Evolutionary conservation across 768 basidiomycete species (phyloP), one percentile per base, ranked within the genome.

Genomic region (Macrocybe gigantea): DNA sequence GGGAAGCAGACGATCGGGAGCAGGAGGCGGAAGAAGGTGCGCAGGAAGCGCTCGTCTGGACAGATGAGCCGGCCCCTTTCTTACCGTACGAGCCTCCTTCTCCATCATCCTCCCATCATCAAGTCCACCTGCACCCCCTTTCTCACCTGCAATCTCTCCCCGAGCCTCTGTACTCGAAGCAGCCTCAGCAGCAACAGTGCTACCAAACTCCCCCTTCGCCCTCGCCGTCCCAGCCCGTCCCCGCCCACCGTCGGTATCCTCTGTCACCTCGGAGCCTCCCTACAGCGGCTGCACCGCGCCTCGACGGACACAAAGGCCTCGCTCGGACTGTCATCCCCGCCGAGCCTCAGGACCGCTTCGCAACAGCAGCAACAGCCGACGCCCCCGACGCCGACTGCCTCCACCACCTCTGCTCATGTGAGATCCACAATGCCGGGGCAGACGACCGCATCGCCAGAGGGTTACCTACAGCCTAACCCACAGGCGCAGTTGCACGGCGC

Each of bases 401-500:
- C 60, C 10, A 65, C 51, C 44, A 60, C 56, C 15, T 51, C 59
- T n/a, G 49, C 52, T 3, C 50, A 64, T 45, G 30, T 54, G 22
- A 22, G 4, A 22, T 22, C 22, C 2, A 22, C 22, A 22, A 22
- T 22, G 22, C 22, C 22, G 22, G 22, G 22, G 22, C 22, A 22
- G 22, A 22, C 22, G 2, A 4, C 22, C 22, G 4, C 22, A 34
- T 68, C 63, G 48, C 44, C 66, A 56, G 54, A 80, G 68, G 57
- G 74, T 3, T 73, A 75, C 58, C 76, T 82, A 3, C 81, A 80
- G 37, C 80, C 81, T 3, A 75, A 79, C 0, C 53, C 64, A 5
- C 47, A 59, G 5, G 45, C 60, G n/a, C 56, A 64, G 3, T 7
- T 10, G 8, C 29, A 10, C 8, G 32, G 32, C 5, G 35, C 32